These are phyloP conservation scores for Volutella citrinella DNA, from an alignment of 2,329 filamentous ascomycete genomes.

Conservation along the genomic window DNA sequence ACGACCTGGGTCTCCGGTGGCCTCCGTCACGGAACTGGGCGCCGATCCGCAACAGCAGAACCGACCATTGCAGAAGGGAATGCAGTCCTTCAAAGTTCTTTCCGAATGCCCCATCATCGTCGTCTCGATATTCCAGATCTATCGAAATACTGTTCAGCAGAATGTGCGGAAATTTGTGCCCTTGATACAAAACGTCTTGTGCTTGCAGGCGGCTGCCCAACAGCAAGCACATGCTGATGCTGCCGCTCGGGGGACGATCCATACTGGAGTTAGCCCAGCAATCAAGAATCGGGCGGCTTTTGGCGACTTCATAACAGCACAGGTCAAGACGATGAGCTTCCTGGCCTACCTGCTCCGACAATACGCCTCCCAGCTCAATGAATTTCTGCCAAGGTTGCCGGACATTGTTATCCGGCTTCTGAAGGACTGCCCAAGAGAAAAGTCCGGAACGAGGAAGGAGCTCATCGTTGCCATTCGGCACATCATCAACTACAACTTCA, in stretches of 20 bases:
- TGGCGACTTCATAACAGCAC: conserved; percentile 94
- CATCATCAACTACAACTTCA: conserved; percentile 98
- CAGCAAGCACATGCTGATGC: conserved; percentile 88
- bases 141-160: conserved; percentile 71
- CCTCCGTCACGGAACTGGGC: conserved; percentile 76
- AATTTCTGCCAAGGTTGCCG: conserved; percentile 83
- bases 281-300: conserved; percentile 94
- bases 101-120: conserved; percentile 98
- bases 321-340: conserved; percentile 99
- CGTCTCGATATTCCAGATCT: conserved; percentile 95
- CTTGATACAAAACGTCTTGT: conserved; percentile 84
- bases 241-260: conserved; percentile 72
- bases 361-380: conserved; percentile 80
- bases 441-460: conserved; percentile 91
- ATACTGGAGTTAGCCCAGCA: conserved; percentile 87
- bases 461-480: conserved; percentile 93
- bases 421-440: conserved; percentile 92
- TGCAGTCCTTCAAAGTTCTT: conserved; percentile 98
- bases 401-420: conserved; percentile 87
- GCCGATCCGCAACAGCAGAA: conserved; percentile 78
- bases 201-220: conserved; percentile 88
- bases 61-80: conserved; percentile 81
- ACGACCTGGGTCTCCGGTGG: conserved; percentile 83
- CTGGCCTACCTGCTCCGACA: conserved; percentile 87
- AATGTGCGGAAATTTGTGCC: conserved; percentile 94